Base-by-base conservation (phyloP, 169 alveolate species). In the Plasmodium sp. region DNA sequence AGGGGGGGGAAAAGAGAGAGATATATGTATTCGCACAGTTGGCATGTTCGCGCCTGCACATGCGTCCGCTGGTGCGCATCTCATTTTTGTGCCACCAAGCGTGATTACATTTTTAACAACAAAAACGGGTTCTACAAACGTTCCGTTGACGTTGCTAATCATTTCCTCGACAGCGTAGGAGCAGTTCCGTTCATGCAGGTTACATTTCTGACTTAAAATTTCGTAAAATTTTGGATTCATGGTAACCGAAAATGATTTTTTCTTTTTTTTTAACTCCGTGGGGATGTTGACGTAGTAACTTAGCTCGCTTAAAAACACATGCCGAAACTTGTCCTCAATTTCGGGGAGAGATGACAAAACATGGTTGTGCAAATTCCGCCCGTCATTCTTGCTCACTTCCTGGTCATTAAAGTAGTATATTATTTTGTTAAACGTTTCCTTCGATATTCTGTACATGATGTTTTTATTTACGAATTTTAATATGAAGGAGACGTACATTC, bases 221-320 rank as follows among this genome's bases (percentile, higher is more conserved):
- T 75, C 54, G 43, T 86, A 86, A 36, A 77, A 36, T 10, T 31
- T 77, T 43, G 36, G 31, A 77, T 79, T 48, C 85, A 86, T 86
- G 31, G 79, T 51, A 22, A 77, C 93, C 45, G 45, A 54, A 86
- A 86, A 51, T 51, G 45, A 9, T 31, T 86, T 41, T 14, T 86
- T 43, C 39, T 43, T 58, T 39, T 54, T 86, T 54, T 9, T 86
- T 86, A 86, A 34, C 36, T 58, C 33, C 27, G 33, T 86, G 22
- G 93, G 74, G 67, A 86, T 86, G 67, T 86, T 51, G 80, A 86
- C 80, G 75, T 86, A 86, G 81, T 86, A 41, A 10, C 86, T 75
- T 56, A 86, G 81, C 67, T 79, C 84, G 12, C 27, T 77, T 86
- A 86, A 86, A 77, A 86, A 86, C 31, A 86, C 45, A 77, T 75